Evolutionary conservation across 2,329 filamentous ascomycete species (phyloP).

Genomic region (Neocucurbitaria cava): DNA sequence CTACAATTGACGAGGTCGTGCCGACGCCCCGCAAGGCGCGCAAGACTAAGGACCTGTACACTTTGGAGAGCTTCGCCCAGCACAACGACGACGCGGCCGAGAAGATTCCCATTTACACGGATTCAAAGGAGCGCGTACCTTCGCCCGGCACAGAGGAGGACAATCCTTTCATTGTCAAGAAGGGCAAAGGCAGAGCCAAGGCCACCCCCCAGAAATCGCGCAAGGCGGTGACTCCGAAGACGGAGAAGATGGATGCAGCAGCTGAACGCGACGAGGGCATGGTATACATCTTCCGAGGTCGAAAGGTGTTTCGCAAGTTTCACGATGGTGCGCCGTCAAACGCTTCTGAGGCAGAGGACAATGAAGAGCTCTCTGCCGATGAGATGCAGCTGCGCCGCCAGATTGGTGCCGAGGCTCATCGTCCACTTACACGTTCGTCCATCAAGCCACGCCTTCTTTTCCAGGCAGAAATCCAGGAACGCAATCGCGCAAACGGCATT

Average conservation of each 20-base stretch:
- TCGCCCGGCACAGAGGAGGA: conserved; percentile 68
- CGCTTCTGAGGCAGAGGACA: conserved; percentile 42
- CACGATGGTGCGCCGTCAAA: conserved; percentile 48
- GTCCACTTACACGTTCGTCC: conserved; percentile 69
- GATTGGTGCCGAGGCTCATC: conserved; percentile 49
- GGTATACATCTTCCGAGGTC: conserved; percentile 80
- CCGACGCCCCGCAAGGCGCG: conserved; percentile 66
- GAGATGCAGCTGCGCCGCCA: conserved; percentile 47
- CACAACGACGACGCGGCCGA: conserved; percentile 65
- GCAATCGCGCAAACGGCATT: conserved; percentile 48
- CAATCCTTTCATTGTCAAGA: conserved; percentile 74
- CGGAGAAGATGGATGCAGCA: conserved; percentile 67
- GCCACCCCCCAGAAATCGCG: conserved; percentile 55
- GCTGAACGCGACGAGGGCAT: conserved; percentile 73
- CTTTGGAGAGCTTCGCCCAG: conserved; percentile 48
- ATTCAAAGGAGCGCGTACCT: conserved; percentile 78
- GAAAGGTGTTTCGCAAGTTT: conserved; percentile 78
- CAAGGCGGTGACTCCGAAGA: conserved; percentile 62
- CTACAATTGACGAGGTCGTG: conserved; percentile 65
- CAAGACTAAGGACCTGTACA: conserved; percentile 59
- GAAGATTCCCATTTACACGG: conserved; percentile 75
- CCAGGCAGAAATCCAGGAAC: conserved; percentile 59
- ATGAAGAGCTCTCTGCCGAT: conserved; percentile 43
- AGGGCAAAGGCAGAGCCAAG: conserved; percentile 56
- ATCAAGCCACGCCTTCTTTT: conserved; percentile 78